These are phyloP conservation scores for Fistulifera pelliculosa DNA, from an alignment of 108 stramenopile species.

Conservation along the genomic window DNA sequence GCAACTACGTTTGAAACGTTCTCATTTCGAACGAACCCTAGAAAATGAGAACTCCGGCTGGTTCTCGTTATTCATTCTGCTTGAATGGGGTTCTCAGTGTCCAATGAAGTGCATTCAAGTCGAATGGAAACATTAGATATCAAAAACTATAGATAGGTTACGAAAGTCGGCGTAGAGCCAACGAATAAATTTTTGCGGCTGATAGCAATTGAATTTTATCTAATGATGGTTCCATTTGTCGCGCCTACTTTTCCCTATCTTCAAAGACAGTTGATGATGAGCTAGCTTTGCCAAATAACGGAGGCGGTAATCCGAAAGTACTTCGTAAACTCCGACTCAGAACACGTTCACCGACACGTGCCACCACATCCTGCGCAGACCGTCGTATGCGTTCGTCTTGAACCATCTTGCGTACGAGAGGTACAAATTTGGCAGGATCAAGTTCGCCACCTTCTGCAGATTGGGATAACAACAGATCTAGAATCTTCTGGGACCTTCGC, in stretches of 20 bases:
- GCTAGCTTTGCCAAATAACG: constrained; percentile 18
- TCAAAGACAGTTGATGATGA: constrained; percentile 27
- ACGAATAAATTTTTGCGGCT: no score
- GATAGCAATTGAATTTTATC: no score
- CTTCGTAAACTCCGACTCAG: constrained; percentile 63
- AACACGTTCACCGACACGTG: constrained; percentile 55
- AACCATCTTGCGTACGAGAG: constrained; percentile 56
- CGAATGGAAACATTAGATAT: no score
- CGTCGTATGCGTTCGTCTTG: constrained; percentile 64
- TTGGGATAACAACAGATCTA: constrained; percentile 23
- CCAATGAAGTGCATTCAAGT: no score
- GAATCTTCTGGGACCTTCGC: constrained; percentile 48
- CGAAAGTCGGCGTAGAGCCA: no score
- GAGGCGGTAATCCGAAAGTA: constrained; percentile 64
- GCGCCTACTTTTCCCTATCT: constrained; percentile 10
- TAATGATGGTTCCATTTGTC: no score
- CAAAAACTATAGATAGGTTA: no score
- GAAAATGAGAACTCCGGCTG: no score
- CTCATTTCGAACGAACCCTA: no score
- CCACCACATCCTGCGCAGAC: constrained; percentile 60
- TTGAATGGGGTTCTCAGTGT: no score
- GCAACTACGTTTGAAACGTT: no score
- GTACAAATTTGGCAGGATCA: constrained; percentile 50
- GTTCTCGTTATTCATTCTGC: no score
- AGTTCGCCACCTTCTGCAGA: constrained; percentile 31